Evolutionary conservation across 108 stramenopile species (phyloP), one percentile per base, ranked within the genome.

Genomic region (Nitzschia sp.): DNA sequence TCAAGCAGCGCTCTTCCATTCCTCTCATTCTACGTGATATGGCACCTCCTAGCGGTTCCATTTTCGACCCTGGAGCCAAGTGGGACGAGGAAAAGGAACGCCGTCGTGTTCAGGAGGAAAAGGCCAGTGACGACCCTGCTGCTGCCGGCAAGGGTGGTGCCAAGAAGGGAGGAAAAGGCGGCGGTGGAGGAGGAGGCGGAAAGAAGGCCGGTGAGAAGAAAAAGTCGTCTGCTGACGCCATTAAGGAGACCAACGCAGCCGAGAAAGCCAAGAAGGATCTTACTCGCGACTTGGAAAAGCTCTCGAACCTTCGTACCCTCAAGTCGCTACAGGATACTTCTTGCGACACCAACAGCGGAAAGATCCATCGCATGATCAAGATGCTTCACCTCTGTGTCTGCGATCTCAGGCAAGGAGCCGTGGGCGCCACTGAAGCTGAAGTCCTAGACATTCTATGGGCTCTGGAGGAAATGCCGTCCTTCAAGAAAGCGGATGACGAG

Each of bases 321-420:
- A 88, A 91, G 76, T 79, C 84, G 47, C 86, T 97, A 27, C 95
- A 95, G 75, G 91, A 90, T 51, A 93, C 96, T 19, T 79, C 78
- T 58, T 93, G 94, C 64, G 93, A 93, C 59, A 97, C 97, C 65
- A 80, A 82, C 24, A 66, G 87, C 31, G 97, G 97, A 64, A 92
- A 93, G 74, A 95, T 98, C 58, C 88, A 93, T 57, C 95, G 96
- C 76, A 95, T 98, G 94, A 76, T 98, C 77, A 96, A 97, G 82
- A 96, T 97, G 92, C 92, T 97, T 30, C 86, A 95, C 61, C 66
- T 92, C 28, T 87, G 91, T 5, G 85, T 91, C 24, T 86, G 68
- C 25, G 90, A 89, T 66, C 74, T 90, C 26, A 83, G 87, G 57
- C 82, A 86, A 46, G 93, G 91, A 51, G 34, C 80, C 19, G 84